phyloP scores from a whole-genome alignment of 257 asterid genomes.

The Solanum bulbocastanum region DNA sequence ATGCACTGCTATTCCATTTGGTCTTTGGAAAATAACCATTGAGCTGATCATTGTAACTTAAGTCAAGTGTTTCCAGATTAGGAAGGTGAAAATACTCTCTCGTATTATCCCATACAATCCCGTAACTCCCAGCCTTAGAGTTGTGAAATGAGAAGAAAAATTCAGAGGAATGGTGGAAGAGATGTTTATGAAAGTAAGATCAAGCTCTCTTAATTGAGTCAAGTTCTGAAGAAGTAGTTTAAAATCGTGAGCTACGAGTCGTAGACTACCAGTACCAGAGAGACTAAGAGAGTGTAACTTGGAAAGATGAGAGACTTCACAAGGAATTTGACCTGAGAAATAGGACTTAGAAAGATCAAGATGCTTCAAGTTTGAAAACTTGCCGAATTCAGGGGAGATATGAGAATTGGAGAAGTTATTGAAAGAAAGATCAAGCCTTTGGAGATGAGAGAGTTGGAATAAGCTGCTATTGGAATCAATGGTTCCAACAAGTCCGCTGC shows the following conservation, averaged over 20 bases:
- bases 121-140: background rate
- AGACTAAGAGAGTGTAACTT: background rate
- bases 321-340: constrained; percentile 13
- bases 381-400: background rate
- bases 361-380: background rate
- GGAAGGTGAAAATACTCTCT: background rate
- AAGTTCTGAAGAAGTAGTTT: constrained; percentile 1
- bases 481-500: background rate
- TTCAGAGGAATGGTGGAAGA: background rate
- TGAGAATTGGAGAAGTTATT: constrained; percentile 3
- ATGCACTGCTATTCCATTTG: background rate
- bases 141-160: background rate
- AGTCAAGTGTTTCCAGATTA: background rate
- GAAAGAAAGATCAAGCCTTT: constrained; percentile 2
- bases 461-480: constrained; percentile 5
- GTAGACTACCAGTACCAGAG: background rate
- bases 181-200: background rate
- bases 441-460: constrained; percentile 5
- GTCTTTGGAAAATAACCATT: background rate
- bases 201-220: background rate
- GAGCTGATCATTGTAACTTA: background rate
- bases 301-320: background rate
- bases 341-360: constrained; percentile 6
- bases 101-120: background rate
- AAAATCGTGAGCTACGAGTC: background rate